Evolutionary conservation across 2,329 filamentous ascomycete genomes (phyloP).

Genomic region (Xylaria digitata): DNA sequence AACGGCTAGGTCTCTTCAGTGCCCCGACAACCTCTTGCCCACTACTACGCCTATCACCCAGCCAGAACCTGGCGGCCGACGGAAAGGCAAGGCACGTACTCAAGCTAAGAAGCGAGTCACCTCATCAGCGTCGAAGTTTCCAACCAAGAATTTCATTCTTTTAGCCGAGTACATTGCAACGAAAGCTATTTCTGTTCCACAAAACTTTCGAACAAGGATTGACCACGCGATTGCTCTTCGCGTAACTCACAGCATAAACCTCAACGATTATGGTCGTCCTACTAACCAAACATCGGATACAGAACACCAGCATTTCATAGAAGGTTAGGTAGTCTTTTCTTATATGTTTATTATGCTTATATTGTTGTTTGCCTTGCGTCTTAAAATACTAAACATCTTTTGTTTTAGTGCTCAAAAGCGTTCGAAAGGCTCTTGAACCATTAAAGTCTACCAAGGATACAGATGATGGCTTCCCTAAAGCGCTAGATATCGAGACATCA

Average conservation of each 20-base stretch:
- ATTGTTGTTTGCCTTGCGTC: background rate
- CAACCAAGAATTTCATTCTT: slow-evolving; percentile 53
- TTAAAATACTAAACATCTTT: slow-evolving; percentile 8
- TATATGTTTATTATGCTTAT: too few relatives aligned
- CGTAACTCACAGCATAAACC: slow-evolving; percentile 29
- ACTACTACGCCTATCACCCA: background rate
- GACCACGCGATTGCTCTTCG: slow-evolving; percentile 54
- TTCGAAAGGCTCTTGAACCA: slow-evolving; percentile 49
- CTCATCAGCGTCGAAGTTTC: slow-evolving; percentile 53
- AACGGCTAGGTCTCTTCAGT: slow-evolving; percentile 53
- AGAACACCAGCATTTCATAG: slow-evolving; percentile 51
- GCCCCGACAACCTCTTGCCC: slow-evolving; percentile 40
- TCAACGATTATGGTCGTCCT: too few relatives aligned
- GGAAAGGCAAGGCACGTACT: slow-evolving; percentile 29
- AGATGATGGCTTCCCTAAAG: slow-evolving; percentile 54
- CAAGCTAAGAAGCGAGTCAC: slow-evolving; percentile 49
- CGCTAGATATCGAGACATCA: slow-evolving; percentile 46
- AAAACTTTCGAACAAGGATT: slow-evolving; percentile 49
- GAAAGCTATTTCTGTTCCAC: slow-evolving; percentile 47
- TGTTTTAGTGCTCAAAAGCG: slow-evolving; percentile 48
- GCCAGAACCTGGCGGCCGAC: slow-evolving; percentile 8
- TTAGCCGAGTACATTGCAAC: slow-evolving; percentile 54
- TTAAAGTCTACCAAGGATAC: too few relatives aligned
- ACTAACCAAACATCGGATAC: slow-evolving; percentile 45
- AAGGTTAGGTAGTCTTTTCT: slow-evolving; percentile 22